Percentiles rank a stretch among this genome's conserved stretches.
Evolutionary conservation across 2,329 filamentous ascomycete species (phyloP).

Genomic region (Hysterium pulicare): DNA sequence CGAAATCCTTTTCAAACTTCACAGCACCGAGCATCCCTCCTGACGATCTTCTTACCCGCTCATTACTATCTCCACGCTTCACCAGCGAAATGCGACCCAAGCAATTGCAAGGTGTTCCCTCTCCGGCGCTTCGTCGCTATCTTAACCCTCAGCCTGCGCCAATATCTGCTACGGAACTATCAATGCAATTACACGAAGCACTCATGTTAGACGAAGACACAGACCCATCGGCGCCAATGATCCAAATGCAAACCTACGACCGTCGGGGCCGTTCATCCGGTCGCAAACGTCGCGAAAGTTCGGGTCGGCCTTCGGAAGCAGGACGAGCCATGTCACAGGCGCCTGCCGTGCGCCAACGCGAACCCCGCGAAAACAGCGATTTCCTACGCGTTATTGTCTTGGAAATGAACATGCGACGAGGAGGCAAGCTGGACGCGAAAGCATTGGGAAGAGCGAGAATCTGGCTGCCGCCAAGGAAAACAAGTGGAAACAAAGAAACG

Average conservation of each 20-base stretch:
- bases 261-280: constrained; percentile 32
- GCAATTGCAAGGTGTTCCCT: constrained; percentile 51
- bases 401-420: constrained; percentile 66
- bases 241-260: constrained; percentile 62
- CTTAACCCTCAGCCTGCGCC: constrained; percentile 53
- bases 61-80: constrained; percentile 56
- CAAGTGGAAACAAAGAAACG: constrained; percentile 23
- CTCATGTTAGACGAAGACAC: constrained; percentile 32
- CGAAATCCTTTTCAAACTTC: constrained; percentile 60
- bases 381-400: constrained; percentile 63
- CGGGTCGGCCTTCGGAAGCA: constrained; percentile 43
- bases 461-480: constrained; percentile 58
- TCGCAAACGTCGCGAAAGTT: constrained; percentile 16
- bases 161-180: constrained; percentile 36
- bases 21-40: constrained; percentile 51
- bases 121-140: constrained; percentile 57
- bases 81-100: constrained; percentile 60
- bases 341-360: constrained; percentile 54
- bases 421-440: constrained; percentile 58
- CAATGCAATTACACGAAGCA: constrained; percentile 39
- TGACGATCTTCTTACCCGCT: constrained; percentile 59
- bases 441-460: constrained; percentile 54
- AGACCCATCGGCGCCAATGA: constrained; percentile 50
- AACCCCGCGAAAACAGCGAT: constrained; percentile 61
- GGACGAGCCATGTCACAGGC: constrained; percentile 39